phyloP scores from a whole-genome alignment of 108 stramenopile species.

The Mediolabrus comicus region DNA sequence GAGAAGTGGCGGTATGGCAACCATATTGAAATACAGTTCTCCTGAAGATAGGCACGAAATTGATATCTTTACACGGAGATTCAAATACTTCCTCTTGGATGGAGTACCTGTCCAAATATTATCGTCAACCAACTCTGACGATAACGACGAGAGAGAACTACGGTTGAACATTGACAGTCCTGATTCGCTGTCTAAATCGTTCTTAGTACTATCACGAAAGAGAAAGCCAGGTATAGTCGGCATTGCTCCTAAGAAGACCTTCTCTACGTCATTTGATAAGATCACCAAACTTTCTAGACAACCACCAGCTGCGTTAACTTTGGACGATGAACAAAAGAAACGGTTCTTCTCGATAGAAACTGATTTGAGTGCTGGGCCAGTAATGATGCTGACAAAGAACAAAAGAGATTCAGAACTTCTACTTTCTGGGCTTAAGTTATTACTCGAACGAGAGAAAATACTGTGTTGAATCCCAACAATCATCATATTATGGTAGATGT shows the following conservation, averaged over 20 bases:
- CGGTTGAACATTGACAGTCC: conserved; percentile 23
- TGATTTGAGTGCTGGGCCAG: conserved; percentile 31
- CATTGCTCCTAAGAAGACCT: conserved; percentile 30
- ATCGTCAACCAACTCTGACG: neutral
- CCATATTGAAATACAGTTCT: conserved; percentile 22
- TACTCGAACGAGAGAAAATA: conserved; percentile 37
- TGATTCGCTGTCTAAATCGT: conserved; percentile 6
- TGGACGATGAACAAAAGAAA: conserved; percentile 37
- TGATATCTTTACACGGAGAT: conserved; percentile 34
- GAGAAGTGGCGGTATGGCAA: conserved; percentile 29
- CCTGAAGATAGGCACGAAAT: conserved; percentile 37
- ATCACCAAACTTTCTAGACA: conserved; percentile 36
- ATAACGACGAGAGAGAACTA: conserved; percentile 27
- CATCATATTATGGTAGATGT: neutral
- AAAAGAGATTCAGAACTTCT: conserved; percentile 42
- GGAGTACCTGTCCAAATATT: conserved; percentile 39
- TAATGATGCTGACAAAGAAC: conserved; percentile 44
- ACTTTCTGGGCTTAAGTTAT: conserved; percentile 37
- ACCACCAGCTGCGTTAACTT: conserved; percentile 13
- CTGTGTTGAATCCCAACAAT: neutral
- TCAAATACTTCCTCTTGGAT: conserved; percentile 45
- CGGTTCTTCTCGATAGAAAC: conserved; percentile 44
- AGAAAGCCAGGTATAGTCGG: conserved; percentile 35
- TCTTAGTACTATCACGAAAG: conserved; percentile 21
- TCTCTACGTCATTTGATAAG: conserved; percentile 24